These are phyloP conservation scores for Fusarium fujikuroi DNA, from an alignment of 2,329 filamentous ascomycete genomes.

Conservation along the genomic window DNA sequence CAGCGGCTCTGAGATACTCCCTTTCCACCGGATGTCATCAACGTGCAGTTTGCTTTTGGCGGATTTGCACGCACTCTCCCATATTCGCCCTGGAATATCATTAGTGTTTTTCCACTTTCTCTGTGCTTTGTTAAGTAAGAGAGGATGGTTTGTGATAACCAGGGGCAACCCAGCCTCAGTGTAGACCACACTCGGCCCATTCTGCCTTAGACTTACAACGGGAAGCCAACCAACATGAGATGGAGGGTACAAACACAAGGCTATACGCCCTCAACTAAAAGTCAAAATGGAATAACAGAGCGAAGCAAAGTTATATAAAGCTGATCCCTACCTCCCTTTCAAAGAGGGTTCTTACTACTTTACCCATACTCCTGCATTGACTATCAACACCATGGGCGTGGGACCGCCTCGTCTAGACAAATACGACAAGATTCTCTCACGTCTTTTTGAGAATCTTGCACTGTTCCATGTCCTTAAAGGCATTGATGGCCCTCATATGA, in stretches of 20 bases:
- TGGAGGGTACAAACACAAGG: neutral
- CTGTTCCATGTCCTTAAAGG: constrained; percentile 27
- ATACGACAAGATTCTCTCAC: constrained; percentile 25
- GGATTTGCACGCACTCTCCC: no score
- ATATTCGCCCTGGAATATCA: neutral
- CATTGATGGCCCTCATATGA: constrained; percentile 21
- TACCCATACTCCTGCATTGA: neutral
- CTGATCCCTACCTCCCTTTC: neutral
- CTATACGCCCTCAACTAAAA: neutral
- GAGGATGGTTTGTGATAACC: neutral
- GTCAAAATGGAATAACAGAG: neutral
- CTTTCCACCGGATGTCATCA: neutral
- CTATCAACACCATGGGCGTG: neutral
- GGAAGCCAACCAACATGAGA: constrained; percentile 21
- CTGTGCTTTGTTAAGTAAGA: neutral
- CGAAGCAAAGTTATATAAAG: neutral
- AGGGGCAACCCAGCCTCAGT: neutral
- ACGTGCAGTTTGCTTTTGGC: neutral
- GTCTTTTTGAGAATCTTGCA: constrained; percentile 39
- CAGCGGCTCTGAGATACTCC: neutral
- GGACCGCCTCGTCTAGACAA: constrained; percentile 29
- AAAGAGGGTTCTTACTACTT: neutral
- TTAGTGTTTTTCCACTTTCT: neutral
- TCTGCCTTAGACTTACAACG: neutral
- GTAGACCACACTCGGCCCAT: neutral